A percentile compares a stretch with the other conserved stretches of the same genome.
Evolutionary conservation across 768 basidiomycete genomes (phyloP).

Genomic region (Termitomyces sp.): DNA sequence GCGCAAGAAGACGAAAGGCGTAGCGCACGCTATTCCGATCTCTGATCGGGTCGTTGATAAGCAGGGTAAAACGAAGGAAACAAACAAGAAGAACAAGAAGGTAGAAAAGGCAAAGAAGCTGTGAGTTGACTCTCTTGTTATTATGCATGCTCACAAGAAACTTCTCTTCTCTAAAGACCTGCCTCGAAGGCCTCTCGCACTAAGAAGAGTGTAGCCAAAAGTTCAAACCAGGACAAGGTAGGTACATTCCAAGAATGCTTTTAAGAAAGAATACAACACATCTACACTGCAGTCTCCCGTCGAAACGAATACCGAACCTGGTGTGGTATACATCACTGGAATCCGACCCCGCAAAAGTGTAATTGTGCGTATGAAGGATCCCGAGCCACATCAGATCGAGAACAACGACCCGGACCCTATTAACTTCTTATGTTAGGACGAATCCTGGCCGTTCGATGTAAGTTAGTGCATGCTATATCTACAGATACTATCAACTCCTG

Average conservation of each 20-base stretch:
- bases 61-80: not conserved
- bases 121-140: not conserved
- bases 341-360: not conserved
- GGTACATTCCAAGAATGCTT: not conserved
- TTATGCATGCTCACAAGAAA: no score
- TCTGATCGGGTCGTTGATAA: not conserved
- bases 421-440: not conserved
- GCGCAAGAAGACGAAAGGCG: not conserved
- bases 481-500: not conserved
- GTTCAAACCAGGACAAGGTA: not conserved
- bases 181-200: no score
- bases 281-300: not conserved
- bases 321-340: not conserved
- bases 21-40: not conserved
- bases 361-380: not conserved
- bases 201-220: not conserved
- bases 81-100: not conserved
- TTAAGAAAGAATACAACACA: not conserved
- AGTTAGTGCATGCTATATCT: not conserved
- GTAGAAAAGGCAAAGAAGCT: slow-evolving; percentile 1
- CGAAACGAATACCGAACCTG: not conserved
- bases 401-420: slow-evolving; percentile 2
- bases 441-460: not conserved
- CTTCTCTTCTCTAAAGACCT: no score
- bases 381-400: not conserved